Percentiles rank a stretch among this genome's conserved stretches.
phyloP scores from a whole-genome alignment of 2,329 filamentous ascomycete species.

The Cyphellophora europaea region DNA sequence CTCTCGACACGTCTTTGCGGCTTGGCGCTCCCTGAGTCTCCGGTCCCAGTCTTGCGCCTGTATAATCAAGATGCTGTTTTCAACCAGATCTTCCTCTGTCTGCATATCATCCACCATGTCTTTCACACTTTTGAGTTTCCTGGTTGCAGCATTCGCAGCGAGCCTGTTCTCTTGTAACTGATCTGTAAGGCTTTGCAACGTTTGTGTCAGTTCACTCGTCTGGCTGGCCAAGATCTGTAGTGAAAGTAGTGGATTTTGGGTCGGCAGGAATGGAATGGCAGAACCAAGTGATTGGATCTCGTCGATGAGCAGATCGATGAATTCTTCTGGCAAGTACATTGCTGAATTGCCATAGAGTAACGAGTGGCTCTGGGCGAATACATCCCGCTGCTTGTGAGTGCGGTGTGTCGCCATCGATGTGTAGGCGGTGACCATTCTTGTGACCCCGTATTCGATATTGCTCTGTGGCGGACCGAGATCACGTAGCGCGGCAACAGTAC shows the following conservation, averaged over 20 bases:
- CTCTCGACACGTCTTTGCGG: constrained; percentile 72
- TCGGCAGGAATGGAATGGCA: constrained; percentile 39
- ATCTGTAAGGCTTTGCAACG: constrained; percentile 78
- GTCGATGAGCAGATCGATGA: constrained; percentile 48
- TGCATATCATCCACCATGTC: constrained; percentile 81
- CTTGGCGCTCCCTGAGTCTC: constrained; percentile 66
- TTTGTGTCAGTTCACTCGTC: constrained; percentile 65
- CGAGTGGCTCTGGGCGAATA: constrained; percentile 49
- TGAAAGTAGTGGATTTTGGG: constrained; percentile 48
- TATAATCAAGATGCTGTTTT: constrained; percentile 76
- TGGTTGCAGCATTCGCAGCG: constrained; percentile 69
- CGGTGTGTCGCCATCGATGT: constrained; percentile 51
- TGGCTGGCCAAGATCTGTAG: constrained; percentile 60
- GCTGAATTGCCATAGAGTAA: constrained; percentile 36
- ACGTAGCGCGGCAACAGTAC: constrained; percentile 41
- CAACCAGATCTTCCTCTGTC: constrained; percentile 69
- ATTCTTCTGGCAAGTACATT: constrained; percentile 40
- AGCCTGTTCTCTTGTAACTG: constrained; percentile 91
- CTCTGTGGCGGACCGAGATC: constrained; percentile 45
- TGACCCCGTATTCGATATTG: constrained; percentile 46
- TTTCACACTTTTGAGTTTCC: constrained; percentile 69
- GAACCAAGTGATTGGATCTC: constrained; percentile 44
- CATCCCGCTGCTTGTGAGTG: constrained; percentile 49
- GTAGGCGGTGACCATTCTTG: constrained; percentile 49
- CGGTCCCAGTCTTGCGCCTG: constrained; percentile 75